These are phyloP conservation scores for Scheffersomyces stipitis DNA, from an alignment of 805 yeast genomes.

Conservation along the genomic window DNA sequence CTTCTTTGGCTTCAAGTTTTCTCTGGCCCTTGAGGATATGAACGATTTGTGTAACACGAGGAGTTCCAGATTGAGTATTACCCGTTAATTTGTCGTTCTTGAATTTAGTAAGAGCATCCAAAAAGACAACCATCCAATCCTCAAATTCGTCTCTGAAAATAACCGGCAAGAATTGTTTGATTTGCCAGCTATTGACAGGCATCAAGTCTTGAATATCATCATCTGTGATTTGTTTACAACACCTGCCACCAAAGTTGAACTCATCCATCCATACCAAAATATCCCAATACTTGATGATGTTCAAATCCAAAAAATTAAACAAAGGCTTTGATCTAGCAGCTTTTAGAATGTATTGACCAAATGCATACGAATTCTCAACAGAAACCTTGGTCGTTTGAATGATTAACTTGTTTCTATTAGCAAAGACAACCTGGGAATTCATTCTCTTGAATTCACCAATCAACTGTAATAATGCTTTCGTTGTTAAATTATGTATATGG, in stretches of 20 bases:
- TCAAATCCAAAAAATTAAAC: slow-evolving; percentile 77
- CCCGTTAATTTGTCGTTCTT: slow-evolving; percentile 46
- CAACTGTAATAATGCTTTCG: slow-evolving; percentile 77
- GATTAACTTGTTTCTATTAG: slow-evolving; percentile 72
- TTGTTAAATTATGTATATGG: slow-evolving; percentile 83
- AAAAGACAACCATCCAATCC: slow-evolving; percentile 78
- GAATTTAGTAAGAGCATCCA: slow-evolving; percentile 64
- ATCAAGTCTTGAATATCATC: slow-evolving; percentile 44
- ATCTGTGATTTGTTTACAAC: slow-evolving; percentile 45
- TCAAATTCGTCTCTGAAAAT: slow-evolving; percentile 80
- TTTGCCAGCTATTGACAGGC: slow-evolving; percentile 74
- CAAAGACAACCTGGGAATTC: slow-evolving; percentile 80
- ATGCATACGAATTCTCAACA: slow-evolving; percentile 88
- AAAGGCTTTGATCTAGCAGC: slow-evolving; percentile 78
- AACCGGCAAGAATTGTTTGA: slow-evolving; percentile 69
- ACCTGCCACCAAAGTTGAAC: slow-evolving; percentile 78
- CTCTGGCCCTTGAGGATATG: slow-evolving; percentile 48
- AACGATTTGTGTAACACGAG: slow-evolving; percentile 68
- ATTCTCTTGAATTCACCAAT: slow-evolving; percentile 73
- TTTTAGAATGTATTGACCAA: slow-evolving; percentile 78
- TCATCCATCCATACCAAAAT: slow-evolving; percentile 93
- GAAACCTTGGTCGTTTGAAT: slow-evolving; percentile 71
- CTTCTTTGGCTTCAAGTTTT: slow-evolving; percentile 32
- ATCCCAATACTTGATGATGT: slow-evolving; percentile 84
- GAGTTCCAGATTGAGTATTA: slow-evolving; percentile 44